A percentile compares a stretch with the other conserved stretches of the same genome.
Conservation (phyloP, 305 asterid species). For the Ajuga reptans region DNA sequence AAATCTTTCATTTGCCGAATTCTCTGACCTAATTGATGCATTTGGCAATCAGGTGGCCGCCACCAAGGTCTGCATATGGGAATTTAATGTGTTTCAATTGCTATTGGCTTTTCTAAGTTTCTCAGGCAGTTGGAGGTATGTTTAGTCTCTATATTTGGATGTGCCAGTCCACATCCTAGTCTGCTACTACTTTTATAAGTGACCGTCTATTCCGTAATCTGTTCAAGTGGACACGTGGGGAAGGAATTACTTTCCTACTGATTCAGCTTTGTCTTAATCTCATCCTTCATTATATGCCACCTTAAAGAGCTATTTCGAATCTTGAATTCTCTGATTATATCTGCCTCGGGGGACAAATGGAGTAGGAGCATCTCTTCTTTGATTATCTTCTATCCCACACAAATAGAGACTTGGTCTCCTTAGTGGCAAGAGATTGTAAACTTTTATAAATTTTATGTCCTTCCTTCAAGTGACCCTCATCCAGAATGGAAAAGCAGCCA, state of each 20-base stretch:
- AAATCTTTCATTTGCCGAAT: constrained; percentile 57
- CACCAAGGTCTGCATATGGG: constrained; percentile 51
- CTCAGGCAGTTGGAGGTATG: not conserved
- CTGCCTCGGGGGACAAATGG: constrained; percentile 9
- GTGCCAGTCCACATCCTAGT: constrained; percentile 13
- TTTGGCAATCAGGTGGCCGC: constrained; percentile 89
- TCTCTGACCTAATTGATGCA: constrained; percentile 71
- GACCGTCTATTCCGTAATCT: constrained; percentile 9
- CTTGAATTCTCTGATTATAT: not conserved
- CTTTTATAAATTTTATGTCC: not conserved
- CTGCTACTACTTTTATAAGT: not conserved
- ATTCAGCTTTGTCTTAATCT: not conserved
- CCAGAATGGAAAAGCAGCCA: not conserved
- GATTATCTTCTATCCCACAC: not conserved
- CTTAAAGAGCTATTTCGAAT: not conserved
- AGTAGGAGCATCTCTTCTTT: constrained; percentile 1
- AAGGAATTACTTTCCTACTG: not conserved
- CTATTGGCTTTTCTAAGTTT: constrained; percentile 10
- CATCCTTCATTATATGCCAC: not conserved
- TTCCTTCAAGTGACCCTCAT: not conserved
- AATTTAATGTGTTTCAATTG: constrained; percentile 13
- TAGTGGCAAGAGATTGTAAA: not conserved
- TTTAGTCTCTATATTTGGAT: constrained; percentile 22
- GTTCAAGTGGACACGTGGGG: not conserved
- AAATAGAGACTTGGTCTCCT: not conserved